Evolutionary conservation across 768 basidiomycete genomes (phyloP).

Genomic region (Favolaschia claudopus): DNA sequence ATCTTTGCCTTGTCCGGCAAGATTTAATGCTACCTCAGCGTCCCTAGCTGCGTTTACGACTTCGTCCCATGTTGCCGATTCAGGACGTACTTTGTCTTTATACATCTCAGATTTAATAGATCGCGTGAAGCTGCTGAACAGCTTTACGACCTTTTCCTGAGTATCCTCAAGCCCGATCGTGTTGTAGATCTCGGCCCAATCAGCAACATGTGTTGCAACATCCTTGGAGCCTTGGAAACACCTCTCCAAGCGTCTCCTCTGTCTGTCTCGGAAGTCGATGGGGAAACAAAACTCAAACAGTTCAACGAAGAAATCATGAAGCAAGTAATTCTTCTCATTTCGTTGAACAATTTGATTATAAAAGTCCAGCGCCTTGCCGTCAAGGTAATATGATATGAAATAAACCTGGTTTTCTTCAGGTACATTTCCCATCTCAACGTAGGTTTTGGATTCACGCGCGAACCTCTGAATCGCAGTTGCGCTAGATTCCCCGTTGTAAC

Average conservation of each 20-base stretch:
- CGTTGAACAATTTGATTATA: conserved; percentile 32
- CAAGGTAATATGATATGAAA: conserved; percentile 34
- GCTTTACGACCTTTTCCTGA: conserved; percentile 25
- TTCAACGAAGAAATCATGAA: conserved; percentile 38
- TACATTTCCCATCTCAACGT: conserved; percentile 29
- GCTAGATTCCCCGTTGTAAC: conserved; percentile 33
- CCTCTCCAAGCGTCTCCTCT: background rate
- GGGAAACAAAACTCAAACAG: conserved; percentile 48
- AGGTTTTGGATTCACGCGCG: conserved; percentile 29
- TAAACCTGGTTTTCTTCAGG: conserved; percentile 21
- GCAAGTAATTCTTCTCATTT: conserved; percentile 26
- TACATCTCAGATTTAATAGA: conserved; percentile 26
- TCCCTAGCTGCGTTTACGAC: background rate
- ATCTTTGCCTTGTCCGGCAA: background rate
- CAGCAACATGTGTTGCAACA: conserved; percentile 30
- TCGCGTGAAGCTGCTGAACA: conserved; percentile 32
- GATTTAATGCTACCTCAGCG: background rate
- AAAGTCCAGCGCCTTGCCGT: conserved; percentile 37
- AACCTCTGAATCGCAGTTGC: conserved; percentile 32
- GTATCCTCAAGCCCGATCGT: conserved; percentile 28
- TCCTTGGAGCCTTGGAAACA: background rate
- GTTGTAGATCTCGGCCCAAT: conserved; percentile 29
- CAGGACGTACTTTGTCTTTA: too few species aligned
- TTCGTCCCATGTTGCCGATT: too few species aligned
- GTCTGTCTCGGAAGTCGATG: conserved; percentile 23